These are phyloP conservation scores for Colletotrichum liriopes DNA, from an alignment of 2,329 filamentous ascomycete genomes.

Conservation along the genomic window DNA sequence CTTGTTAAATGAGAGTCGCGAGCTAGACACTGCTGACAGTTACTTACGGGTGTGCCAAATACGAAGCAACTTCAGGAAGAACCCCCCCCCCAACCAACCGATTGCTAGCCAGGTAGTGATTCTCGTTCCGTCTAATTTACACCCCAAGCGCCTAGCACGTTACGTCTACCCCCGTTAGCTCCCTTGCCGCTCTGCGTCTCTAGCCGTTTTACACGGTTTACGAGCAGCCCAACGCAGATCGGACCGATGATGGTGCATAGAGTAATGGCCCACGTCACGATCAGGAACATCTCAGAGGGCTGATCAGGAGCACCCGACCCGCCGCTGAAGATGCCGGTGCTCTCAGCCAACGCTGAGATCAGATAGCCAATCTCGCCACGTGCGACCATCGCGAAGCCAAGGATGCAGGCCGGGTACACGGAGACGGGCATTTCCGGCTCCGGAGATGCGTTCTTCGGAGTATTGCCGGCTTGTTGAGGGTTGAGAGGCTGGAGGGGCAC, in stretches of 20 bases:
- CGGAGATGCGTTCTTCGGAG: slow-evolving; percentile 36
- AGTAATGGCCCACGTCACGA: slow-evolving; percentile 70
- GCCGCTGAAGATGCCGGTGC: slow-evolving; percentile 58
- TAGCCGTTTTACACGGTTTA: slow-evolving; percentile 58
- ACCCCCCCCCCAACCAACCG: not conserved
- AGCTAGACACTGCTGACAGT: not conserved
- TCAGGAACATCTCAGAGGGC: slow-evolving; percentile 61
- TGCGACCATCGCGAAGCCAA: slow-evolving; percentile 80
- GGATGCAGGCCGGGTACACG: slow-evolving; percentile 76
- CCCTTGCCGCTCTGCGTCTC: slow-evolving; percentile 15
- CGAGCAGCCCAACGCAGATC: slow-evolving; percentile 63
- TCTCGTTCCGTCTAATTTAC: slow-evolving; percentile 15
- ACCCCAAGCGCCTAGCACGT: slow-evolving; percentile 41
- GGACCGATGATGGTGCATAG: slow-evolving; percentile 70
- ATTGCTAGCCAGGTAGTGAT: not conserved
- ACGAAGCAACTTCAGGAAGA: not conserved
- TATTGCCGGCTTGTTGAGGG: slow-evolving; percentile 42
- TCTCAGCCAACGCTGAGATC: slow-evolving; percentile 78
- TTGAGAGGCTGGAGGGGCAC: not conserved
- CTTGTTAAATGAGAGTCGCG: slow-evolving; percentile 3
- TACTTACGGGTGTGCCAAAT: slow-evolving; percentile 10
- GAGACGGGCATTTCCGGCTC: slow-evolving; percentile 68
- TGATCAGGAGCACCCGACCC: slow-evolving; percentile 45
- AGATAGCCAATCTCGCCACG: slow-evolving; percentile 87
- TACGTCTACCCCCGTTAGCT: not conserved